phyloP scores from a whole-genome alignment of 2,329 filamentous ascomycete species.

The Volutella citrinella region DNA sequence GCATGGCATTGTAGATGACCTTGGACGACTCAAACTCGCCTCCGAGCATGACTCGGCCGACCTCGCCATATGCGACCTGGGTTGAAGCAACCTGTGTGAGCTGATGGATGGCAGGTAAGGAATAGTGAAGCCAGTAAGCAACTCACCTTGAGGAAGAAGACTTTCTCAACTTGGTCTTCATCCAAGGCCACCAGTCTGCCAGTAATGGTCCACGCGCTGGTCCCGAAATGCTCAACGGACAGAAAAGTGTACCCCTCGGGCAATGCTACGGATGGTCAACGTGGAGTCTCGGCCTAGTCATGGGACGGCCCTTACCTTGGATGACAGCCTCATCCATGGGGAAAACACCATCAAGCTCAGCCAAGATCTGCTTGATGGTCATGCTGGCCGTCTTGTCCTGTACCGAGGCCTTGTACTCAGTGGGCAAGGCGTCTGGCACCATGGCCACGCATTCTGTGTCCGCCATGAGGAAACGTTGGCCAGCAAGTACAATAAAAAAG shows the following conservation, averaged over 20 bases:
- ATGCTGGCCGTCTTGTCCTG: neutral
- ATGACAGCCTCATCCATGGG: neutral
- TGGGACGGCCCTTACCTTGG: neutral
- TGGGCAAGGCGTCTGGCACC: too few relatives aligned
- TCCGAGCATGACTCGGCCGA: neutral
- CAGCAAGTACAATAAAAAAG: too few relatives aligned
- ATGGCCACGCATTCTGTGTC: too few relatives aligned
- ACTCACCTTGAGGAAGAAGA: slow-evolving; percentile 12
- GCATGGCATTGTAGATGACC: neutral
- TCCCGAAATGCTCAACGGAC: slow-evolving; percentile 1
- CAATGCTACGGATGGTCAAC: slow-evolving; percentile 1
- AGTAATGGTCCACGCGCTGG: slow-evolving; percentile 8
- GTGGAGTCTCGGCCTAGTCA: neutral
- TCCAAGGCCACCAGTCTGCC: slow-evolving; percentile 3
- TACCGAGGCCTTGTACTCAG: too few relatives aligned
- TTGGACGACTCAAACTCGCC: slow-evolving; percentile 7
- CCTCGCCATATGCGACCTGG: slow-evolving; percentile 1
- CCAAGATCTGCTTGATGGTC: neutral
- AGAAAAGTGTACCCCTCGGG: slow-evolving; percentile 2
- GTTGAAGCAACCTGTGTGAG: neutral
- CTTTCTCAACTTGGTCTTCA: slow-evolving; percentile 2
- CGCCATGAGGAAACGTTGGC: too few relatives aligned
- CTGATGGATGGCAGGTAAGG: neutral
- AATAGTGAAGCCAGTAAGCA: neutral
- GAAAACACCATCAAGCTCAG: slow-evolving; percentile 1